Conservation (phyloP, 2,329 filamentous ascomycete species). For the Cryphonectria carpinicola region DNA sequence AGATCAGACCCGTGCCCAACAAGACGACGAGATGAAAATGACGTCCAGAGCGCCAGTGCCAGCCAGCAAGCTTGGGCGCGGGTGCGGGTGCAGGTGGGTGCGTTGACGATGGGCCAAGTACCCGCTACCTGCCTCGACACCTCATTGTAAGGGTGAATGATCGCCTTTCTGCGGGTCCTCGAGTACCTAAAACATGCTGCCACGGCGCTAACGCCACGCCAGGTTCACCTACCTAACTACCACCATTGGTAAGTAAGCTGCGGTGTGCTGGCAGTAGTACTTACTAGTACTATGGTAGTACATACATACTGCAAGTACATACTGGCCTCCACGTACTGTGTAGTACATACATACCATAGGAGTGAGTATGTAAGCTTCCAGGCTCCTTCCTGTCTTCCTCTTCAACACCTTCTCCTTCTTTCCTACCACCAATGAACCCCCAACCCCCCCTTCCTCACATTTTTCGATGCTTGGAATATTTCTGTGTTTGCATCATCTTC, state of each 20-base stretch:
- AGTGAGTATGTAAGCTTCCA: not conserved
- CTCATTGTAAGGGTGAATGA: not conserved
- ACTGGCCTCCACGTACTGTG: not conserved
- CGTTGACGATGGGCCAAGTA: not conserved
- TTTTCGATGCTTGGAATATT: too few species aligned
- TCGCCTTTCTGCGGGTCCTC: not conserved
- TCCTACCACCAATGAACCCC: not conserved
- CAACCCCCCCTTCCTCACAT: not conserved
- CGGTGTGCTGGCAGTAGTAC: not conserved
- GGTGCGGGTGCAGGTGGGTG: not conserved
- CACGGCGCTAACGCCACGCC: not conserved
- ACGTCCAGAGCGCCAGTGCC: slow-evolving; percentile 8
- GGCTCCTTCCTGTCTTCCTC: not conserved
- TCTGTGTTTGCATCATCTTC: not conserved
- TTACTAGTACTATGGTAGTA: not conserved
- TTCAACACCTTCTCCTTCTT: not conserved
- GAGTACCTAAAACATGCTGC: not conserved
- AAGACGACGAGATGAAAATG: not conserved
- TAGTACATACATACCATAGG: not conserved
- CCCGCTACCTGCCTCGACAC: not conserved
- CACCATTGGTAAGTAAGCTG: not conserved
- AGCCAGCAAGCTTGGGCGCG: not conserved
- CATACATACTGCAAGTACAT: not conserved
- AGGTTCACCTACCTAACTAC: not conserved
- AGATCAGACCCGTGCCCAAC: not conserved